Evolutionary conservation across 75 land plant genomes (phyloP), one percentile per base, ranked within the genome.

Genomic region (Pseudotsuga menziesii): DNA sequence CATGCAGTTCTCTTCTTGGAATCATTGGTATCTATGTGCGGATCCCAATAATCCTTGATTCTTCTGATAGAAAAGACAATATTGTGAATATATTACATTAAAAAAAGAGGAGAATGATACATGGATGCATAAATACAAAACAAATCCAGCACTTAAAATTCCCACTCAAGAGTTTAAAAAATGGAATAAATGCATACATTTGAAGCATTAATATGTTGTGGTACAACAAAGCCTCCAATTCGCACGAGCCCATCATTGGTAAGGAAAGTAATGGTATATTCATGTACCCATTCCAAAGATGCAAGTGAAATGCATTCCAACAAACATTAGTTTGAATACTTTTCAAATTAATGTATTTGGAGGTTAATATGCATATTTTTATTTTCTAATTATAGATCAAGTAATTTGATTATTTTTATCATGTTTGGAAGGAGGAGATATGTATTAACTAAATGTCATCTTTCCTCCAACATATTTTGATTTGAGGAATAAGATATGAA

Each of bases 1-100:
- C 97, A 96, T 94, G 78, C 94, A 96, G 57, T 94, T 88, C 74
- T 87, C 91, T 87, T 96, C 99, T 23, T 89, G 88, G 81, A 86
- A 96, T 3, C 94, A 87, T 77, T 84, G 88, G 72, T 71, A 83
- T 82, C 83, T 90, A 74, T 78, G 80, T n/a, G 83, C 69, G 27
- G 80, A 61, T 61, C 79, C 83, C 58, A 54, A 9, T 78, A 35
- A 84, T 52, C 88, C 83, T 76, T 89, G 86, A 58, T 84, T 83
- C 70, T 78, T 84, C 91, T 87, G 75, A 69, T 76, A 20, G 39
- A 64, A 75, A 56, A 80, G 23, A 58, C 19, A 56, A 57, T 2
- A 20, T 27, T 44, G 32, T 5, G 6, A 22, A 41, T 35, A 74
- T 14, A 74, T 6, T 9, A 35, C 29, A 55, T 55, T 58, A 61